These are phyloP conservation scores for Myriosclerotinia duriaeana DNA, from an alignment of 2,329 filamentous ascomycete genomes.

Conservation along the genomic window DNA sequence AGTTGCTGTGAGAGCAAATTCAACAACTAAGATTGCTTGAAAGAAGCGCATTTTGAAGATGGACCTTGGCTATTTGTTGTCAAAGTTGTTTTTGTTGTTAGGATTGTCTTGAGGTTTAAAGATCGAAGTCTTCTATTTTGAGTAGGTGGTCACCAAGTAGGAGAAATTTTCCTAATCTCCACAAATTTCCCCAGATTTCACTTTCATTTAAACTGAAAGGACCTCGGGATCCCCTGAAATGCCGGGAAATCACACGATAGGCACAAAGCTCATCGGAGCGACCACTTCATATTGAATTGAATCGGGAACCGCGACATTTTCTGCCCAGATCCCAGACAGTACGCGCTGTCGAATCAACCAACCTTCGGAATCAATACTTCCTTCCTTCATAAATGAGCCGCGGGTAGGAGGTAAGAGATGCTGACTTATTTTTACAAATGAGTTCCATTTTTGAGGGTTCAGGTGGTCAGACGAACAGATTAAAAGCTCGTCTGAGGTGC, in stretches of 20 bases:
- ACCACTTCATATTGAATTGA: background rate
- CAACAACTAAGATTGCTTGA: background rate
- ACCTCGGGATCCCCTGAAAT: background rate
- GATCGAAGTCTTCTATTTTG: background rate
- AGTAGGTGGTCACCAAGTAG: background rate
- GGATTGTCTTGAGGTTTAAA: background rate
- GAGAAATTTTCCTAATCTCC: background rate
- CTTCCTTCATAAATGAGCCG: background rate
- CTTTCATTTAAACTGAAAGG: background rate
- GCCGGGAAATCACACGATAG: background rate
- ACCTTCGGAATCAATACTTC: background rate
- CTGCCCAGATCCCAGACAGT: background rate
- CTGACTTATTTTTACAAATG: background rate
- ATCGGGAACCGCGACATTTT: slow-evolving; percentile 4
- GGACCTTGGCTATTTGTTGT: background rate
- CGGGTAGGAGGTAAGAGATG: background rate
- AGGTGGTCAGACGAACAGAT: slow-evolving; percentile 24
- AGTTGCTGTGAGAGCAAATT: background rate
- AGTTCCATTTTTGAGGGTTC: background rate
- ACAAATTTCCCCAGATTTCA: background rate
- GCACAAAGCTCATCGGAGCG: slow-evolving; percentile 4
- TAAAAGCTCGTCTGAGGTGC: background rate
- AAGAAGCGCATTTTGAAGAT: slow-evolving; percentile 5
- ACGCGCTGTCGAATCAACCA: background rate
- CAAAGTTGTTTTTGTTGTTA: background rate